These are phyloP conservation scores for Trichaptum fuscoviolaceum DNA, from an alignment of 768 basidiomycete species.

Conservation along the genomic window DNA sequence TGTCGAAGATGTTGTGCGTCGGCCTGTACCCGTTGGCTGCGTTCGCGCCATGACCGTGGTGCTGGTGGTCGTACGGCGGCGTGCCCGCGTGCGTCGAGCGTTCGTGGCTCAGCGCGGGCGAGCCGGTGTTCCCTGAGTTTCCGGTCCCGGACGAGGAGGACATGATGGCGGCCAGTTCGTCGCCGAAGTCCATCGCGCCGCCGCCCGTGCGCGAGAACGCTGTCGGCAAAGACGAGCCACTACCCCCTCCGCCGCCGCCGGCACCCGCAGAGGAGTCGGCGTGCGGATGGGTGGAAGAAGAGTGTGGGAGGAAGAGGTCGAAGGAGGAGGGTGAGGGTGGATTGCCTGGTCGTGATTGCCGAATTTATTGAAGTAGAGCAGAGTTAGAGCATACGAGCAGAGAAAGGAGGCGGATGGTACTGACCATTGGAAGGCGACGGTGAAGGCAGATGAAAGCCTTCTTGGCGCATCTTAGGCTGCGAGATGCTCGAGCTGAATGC, in stretches of 20 bases:
- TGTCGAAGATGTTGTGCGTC: constrained; percentile 59
- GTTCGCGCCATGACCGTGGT: constrained; percentile 9
- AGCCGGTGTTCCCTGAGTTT: neutral
- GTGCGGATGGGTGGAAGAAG: constrained; percentile 35
- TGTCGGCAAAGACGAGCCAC: constrained; percentile 10
- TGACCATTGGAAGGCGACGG: constrained; percentile 27
- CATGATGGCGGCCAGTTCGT: constrained; percentile 65
- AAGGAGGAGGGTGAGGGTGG: constrained; percentile 42
- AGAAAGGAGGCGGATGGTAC: constrained; percentile 25
- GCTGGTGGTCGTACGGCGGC: constrained; percentile 20
- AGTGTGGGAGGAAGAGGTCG: constrained; percentile 39
- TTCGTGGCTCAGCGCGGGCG: constrained; percentile 33
- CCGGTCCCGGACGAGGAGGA: constrained; percentile 8
- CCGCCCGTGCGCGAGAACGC: constrained; percentile 5
- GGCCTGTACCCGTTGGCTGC: constrained; percentile 30
- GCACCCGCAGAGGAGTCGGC: constrained; percentile 20
- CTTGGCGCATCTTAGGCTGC: constrained; percentile 57
- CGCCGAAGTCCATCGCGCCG: constrained; percentile 48
- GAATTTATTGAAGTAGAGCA: constrained; percentile 9
- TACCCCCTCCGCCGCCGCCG: constrained; percentile 16
- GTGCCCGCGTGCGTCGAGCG: constrained; percentile 33
- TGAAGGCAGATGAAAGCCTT: constrained; percentile 66
- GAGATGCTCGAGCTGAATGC: constrained; percentile 32
- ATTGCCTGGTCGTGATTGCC: constrained; percentile 23
- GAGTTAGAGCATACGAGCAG: constrained; percentile 19